A percentile compares a stretch with the other conserved stretches of the same genome.
Evolutionary conservation across 106 monocot genomes (phyloP).

Genomic region (Posidonia australis): DNA sequence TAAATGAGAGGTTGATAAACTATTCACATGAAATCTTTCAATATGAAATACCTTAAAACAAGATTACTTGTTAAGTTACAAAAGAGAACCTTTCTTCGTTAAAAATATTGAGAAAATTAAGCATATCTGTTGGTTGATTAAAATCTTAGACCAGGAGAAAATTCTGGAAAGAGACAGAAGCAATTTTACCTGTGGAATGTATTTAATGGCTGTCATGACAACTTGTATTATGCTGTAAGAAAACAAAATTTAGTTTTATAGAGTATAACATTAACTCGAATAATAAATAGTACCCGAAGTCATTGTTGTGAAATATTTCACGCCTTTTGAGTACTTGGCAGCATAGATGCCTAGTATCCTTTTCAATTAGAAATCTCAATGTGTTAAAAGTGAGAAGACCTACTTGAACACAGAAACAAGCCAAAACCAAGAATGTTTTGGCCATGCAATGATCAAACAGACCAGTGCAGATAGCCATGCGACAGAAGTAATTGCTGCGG

Average conservation of each 20-base stretch:
- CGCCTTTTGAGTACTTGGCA: too few relatives aligned
- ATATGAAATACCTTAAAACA: too few relatives aligned
- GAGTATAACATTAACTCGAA: neutral
- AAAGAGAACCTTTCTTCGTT: too few relatives aligned
- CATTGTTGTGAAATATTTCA: neutral
- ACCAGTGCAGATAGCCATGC: conserved; percentile 57
- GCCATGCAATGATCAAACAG: conserved; percentile 62
- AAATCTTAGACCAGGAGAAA: too few relatives aligned
- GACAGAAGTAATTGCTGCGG: conserved; percentile 38
- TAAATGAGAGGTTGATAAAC: too few relatives aligned
- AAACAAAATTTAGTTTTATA: neutral
- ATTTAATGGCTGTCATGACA: conserved; percentile 87
- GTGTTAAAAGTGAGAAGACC: conserved; percentile 5
- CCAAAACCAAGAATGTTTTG: conserved; percentile 88
- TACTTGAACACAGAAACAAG: conserved; percentile 84
- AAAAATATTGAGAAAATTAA: neutral
- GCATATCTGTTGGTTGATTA: too few relatives aligned
- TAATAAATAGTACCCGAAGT: conserved; percentile 2
- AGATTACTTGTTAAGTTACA: too few relatives aligned
- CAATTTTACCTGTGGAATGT: conserved; percentile 66
- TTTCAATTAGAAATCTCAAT: too few relatives aligned
- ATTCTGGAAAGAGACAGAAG: too few relatives aligned
- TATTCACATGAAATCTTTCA: too few relatives aligned
- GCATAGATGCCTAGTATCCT: too few relatives aligned
- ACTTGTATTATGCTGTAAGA: conserved; percentile 77